Evolutionary conservation across 78 protist genomes (phyloP).

Genomic region (Chrysochromulina tobinii): DNA sequence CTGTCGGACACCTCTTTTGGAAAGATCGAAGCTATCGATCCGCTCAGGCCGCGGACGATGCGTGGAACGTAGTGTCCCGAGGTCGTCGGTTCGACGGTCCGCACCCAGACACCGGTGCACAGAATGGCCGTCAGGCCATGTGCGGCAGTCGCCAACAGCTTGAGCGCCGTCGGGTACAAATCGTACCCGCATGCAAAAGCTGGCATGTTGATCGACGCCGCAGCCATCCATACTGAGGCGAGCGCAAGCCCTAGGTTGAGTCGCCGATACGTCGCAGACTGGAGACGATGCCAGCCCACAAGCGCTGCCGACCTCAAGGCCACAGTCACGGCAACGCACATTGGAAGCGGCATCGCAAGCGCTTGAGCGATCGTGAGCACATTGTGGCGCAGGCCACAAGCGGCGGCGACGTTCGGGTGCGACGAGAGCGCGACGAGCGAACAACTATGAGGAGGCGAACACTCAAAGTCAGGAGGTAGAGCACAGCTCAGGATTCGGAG

Average conservation of each 20-base stretch:
- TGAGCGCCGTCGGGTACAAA: background rate
- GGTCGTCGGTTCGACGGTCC: background rate
- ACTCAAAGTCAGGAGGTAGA: no score
- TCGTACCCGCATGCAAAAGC: conserved; percentile 13
- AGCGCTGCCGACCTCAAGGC: background rate
- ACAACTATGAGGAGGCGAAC: background rate
- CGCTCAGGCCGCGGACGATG: conserved; percentile 27
- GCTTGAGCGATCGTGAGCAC: conserved; percentile 31
- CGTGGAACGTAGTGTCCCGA: background rate
- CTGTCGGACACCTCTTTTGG: background rate
- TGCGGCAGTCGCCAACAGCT: background rate
- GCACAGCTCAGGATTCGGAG: no score
- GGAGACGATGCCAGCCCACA: background rate
- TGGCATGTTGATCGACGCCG: background rate
- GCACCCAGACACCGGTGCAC: background rate
- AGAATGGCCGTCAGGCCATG: background rate
- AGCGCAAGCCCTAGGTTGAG: conserved; percentile 7
- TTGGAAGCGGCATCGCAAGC: conserved; percentile 11
- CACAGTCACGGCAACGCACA: background rate
- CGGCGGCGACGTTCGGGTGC: conserved; percentile 24
- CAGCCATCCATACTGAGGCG: background rate
- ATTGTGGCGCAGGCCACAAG: conserved; percentile 28
- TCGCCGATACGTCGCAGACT: conserved; percentile 21
- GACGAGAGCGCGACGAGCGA: conserved; percentile 16
- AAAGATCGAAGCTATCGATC: background rate